Evolutionary conservation across 305 asterid species (phyloP), one percentile per base, ranked within the genome.

Genomic region (Solanum hybrid): DNA sequence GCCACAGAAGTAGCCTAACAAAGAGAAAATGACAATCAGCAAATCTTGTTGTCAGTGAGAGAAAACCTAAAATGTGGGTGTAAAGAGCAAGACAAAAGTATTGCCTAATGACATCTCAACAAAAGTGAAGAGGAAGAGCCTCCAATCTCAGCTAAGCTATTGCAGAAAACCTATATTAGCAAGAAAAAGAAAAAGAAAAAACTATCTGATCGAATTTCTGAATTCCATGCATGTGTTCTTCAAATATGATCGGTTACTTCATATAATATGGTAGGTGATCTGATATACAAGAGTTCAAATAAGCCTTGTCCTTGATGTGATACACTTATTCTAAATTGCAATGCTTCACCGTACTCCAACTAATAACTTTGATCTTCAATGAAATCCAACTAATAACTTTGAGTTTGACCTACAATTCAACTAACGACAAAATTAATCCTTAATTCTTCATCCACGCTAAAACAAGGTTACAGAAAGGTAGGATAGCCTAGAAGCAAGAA

Each of bases 1-100:
- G 99, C 98, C 92, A 97, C 98, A 91, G 99, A 97, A 91, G 95
- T 80, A 78, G 99, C 99, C 99, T 97, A 91, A 73, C 87, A 88
- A 87, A 87, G 84, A 91, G 32, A 86, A 89, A 79, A 38, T 88
- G 61, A 89, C 72, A 32, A 90, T 88, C 76, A 68, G 45, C 89
- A 68, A 90, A 91, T 57, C 87, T 81, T 79, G 65, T 79, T 84
- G 91, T 89, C 38, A 33, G 88, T 2, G 29, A 85, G 22, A 57
- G 77, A 85, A 57, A 32, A 20, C 76, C 31, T 20, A 68, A 57
- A 31, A 32, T 57, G 88, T 7, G 41, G 77, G 77, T 57, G 4
- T 57, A 57, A 57, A 57, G 45, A 85, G 78, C 88, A 85, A 85
- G 88, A 32, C 6, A 31, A 22, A 85, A 57, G 88, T 31, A 32